These are phyloP conservation scores for Leishmania aethiopica DNA, from an alignment of 208 protist genomes.

Conservation along the genomic window DNA sequence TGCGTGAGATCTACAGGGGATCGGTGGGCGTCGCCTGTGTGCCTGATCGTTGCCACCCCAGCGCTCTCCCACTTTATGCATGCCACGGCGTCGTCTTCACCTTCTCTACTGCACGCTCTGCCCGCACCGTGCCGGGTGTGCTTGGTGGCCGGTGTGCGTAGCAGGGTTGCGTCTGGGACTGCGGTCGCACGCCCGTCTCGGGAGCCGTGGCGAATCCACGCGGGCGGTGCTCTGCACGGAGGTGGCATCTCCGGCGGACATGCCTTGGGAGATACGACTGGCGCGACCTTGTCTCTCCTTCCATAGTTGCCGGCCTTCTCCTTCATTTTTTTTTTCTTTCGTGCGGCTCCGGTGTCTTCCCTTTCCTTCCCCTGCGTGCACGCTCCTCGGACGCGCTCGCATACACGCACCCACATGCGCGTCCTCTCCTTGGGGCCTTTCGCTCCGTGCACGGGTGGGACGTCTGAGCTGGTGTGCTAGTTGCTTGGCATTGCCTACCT, in stretches of 20 bases:
- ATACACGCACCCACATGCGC: neutral
- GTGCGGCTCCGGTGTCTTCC: neutral
- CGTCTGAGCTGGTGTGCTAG: neutral
- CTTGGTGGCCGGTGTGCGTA: neutral
- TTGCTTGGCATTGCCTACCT: neutral
- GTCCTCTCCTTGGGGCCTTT: neutral
- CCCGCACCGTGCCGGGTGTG: neutral
- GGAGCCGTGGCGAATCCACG: neutral
- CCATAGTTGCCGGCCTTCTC: neutral
- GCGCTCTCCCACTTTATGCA: neutral
- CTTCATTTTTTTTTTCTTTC: neutral
- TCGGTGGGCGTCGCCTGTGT: neutral
- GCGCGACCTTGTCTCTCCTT: neutral
- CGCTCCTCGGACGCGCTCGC: neutral
- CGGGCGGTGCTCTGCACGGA: neutral
- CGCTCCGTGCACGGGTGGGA: neutral
- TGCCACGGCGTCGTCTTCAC: neutral
- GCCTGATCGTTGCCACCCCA: neutral
- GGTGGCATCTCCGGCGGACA: neutral
- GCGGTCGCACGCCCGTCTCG: neutral
- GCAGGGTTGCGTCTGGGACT: neutral
- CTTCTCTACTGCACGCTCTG: neutral
- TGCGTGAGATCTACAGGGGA: neutral
- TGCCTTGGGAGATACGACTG: neutral
- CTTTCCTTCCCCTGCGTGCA: no score